Evolutionary conservation across 2,329 filamentous ascomycete genomes (phyloP), one percentile per base, ranked within the genome.

Genomic region (Colletotrichum falcatum): DNA sequence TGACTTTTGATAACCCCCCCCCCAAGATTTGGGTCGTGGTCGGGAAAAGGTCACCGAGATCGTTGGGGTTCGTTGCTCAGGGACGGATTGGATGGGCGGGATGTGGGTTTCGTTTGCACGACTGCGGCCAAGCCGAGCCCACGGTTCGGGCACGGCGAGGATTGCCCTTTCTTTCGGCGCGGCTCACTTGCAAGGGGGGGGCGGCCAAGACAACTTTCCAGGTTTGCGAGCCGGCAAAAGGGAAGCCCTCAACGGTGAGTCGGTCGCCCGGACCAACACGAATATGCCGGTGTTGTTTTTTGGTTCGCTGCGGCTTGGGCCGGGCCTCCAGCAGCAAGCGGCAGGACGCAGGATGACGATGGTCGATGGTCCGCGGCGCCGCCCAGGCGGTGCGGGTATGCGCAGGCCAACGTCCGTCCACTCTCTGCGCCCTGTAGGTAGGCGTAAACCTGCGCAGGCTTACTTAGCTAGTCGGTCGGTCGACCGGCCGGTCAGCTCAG

Each of bases 341-440:
- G 26, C 33, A n/a, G 28, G 28, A 61, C 49, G 58, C 58, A 61
- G 14, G n/a, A 61, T 61, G 58, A 61, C 44, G 33, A 51, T 37
- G 11, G 44, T 51, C 58, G 12, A 49, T 42, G 33, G 30, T 49
- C 20, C 12, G 28, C 56, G 18, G 56, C 18, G 37, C 42, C 56
- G 56, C 56, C 42, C 39, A 60, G 59, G 39, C 33, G 59, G n/a
- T 18, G 58, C 59, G 59, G 59, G 59, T 61, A 61, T 61, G 44
- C 44, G 42, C 20, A 35, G 26, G 20, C 44, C 20, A 42, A 30
- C 30, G n/a, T 5, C 28, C 18, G 33, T 18, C 59, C 59, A 51
- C 59, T 39, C 51, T 12, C n/a, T n/a, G n/a, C n/a, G n/a, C n/a
- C n/a, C n/a, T n/a, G n/a, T 33, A 33, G 4, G 35, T 26, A 23